Percentiles rank a stretch among this genome's conserved stretches.
phyloP scores from a whole-genome alignment of 176 grass and related monocot genomes.

The Eragrostis nindensis region DNA sequence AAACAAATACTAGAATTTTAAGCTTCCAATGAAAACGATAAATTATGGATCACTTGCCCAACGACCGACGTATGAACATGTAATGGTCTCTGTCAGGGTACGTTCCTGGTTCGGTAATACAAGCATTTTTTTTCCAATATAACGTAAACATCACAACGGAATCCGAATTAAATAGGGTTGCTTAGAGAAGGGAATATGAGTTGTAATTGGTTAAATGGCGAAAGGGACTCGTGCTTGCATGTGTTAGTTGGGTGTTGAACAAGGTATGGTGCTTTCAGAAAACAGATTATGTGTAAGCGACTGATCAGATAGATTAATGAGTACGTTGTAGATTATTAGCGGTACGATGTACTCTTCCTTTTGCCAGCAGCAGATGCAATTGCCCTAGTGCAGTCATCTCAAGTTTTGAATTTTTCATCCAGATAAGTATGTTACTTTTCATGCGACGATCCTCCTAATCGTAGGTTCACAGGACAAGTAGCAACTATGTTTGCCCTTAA shows the following conservation, averaged over 20 bases:
- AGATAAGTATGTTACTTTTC: too few relatives aligned
- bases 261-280: constrained; percentile 1
- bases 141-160: neutral
- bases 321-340: neutral
- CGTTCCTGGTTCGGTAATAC: neutral
- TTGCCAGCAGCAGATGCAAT: neutral
- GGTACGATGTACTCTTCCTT: neutral
- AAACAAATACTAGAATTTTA: neutral
- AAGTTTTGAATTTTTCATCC: neutral
- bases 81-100: constrained; percentile 11
- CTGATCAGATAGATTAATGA: neutral
- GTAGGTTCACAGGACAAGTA: neutral
- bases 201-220: constrained; percentile 12
- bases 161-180: constrained; percentile 21
- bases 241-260: constrained; percentile 24
- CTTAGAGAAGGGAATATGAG: constrained; percentile 30
- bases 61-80: neutral
- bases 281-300: constrained; percentile 34
- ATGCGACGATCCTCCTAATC: neutral
- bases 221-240: constrained; percentile 29
- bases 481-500: neutral
- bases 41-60: neutral
- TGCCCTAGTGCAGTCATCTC: neutral
- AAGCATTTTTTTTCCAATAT: neutral
- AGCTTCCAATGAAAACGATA: neutral